These are phyloP conservation scores for Eragrostis curvula DNA, from an alignment of 176 grass and related monocot genomes.

Conservation along the genomic window DNA sequence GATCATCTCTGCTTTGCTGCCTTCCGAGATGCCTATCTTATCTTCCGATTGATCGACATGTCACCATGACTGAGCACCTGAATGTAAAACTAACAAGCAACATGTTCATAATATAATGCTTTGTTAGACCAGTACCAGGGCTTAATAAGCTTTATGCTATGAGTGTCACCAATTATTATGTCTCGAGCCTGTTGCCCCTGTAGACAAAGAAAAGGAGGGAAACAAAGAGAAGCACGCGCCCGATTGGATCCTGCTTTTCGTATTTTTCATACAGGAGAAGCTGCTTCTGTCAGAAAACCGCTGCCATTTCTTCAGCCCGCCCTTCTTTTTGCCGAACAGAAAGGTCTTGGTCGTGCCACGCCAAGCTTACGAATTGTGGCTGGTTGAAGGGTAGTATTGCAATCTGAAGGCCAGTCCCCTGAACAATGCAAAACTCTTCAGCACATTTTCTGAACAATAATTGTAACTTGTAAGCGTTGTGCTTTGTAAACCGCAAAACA, in stretches of 20 bases:
- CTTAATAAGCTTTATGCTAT: slow-evolving; percentile 22
- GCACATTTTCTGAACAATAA: slow-evolving; percentile 27
- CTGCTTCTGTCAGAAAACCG: slow-evolving; percentile 36
- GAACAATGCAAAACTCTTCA: neutral
- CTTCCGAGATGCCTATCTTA: slow-evolving; percentile 34
- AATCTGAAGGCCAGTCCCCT: slow-evolving; percentile 1
- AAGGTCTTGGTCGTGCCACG: neutral
- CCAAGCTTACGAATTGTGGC: neutral
- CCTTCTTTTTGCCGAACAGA: slow-evolving; percentile 35
- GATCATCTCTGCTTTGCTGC: slow-evolving; percentile 24
- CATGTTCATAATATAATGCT: slow-evolving; percentile 4
- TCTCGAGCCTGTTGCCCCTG: slow-evolving; percentile 28
- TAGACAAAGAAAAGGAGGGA: slow-evolving; percentile 7
- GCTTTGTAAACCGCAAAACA: slow-evolving; percentile 17
- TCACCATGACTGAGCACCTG: slow-evolving; percentile 32
- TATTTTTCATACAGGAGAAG: slow-evolving; percentile 37
- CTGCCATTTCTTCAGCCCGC: slow-evolving; percentile 40
- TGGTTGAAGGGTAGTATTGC: slow-evolving; percentile 7
- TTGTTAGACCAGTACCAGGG: slow-evolving; percentile 6
- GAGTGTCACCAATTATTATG: slow-evolving; percentile 37
- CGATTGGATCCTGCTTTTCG: slow-evolving; percentile 30
- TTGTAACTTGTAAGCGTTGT: neutral
- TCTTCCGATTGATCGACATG: neutral
- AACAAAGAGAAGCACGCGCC: slow-evolving; percentile 13
- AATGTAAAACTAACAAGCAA: neutral